Percentiles rank a stretch among this genome's conserved stretches.
Conservation (phyloP, 2,329 filamentous ascomycete species). For the Nothopassalora personata region DNA sequence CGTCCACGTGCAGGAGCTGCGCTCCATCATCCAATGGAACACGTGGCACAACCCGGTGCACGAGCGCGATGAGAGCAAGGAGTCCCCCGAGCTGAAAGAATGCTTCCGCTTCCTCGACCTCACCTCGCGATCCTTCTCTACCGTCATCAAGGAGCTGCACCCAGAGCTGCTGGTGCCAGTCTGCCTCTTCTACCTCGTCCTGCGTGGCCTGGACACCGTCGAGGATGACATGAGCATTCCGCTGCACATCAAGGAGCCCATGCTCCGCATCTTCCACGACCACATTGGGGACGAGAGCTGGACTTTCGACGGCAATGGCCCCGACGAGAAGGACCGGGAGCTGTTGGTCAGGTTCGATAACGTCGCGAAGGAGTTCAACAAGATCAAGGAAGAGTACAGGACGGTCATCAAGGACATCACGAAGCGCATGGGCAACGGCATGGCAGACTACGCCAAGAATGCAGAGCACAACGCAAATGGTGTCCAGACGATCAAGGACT, state of each 20-base stretch:
- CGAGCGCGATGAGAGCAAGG: constrained; percentile 69
- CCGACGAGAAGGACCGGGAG: constrained; percentile 89
- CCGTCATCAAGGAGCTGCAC: constrained; percentile 93
- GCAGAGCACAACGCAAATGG: constrained; percentile 68
- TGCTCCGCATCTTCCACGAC: constrained; percentile 76
- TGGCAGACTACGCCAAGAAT: constrained; percentile 91
- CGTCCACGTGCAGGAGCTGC: constrained; percentile 33
- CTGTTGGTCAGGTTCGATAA: constrained; percentile 88
- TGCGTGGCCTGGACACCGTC: constrained; percentile 93
- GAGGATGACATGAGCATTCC: constrained; percentile 97
- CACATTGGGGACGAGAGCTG: constrained; percentile 79
- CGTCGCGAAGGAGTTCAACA: constrained; percentile 79
- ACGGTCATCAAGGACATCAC: constrained; percentile 90
- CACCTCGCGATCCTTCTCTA: constrained; percentile 88
- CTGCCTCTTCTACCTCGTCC: constrained; percentile 83
- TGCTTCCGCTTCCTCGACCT: constrained; percentile 82
- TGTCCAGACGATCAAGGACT: constrained; percentile 78
- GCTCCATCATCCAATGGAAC: constrained; percentile 51
- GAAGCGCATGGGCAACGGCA: constrained; percentile 92
- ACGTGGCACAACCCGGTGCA: constrained; percentile 95
- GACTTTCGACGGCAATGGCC: constrained; percentile 80
- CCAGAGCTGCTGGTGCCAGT: constrained; percentile 88
- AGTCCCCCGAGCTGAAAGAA: constrained; percentile 65
- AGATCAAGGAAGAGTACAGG: constrained; percentile 77
- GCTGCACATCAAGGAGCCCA: constrained; percentile 73